Conservation (phyloP, 108 stramenopile genomes). For the Skeletonema marinoi region DNA sequence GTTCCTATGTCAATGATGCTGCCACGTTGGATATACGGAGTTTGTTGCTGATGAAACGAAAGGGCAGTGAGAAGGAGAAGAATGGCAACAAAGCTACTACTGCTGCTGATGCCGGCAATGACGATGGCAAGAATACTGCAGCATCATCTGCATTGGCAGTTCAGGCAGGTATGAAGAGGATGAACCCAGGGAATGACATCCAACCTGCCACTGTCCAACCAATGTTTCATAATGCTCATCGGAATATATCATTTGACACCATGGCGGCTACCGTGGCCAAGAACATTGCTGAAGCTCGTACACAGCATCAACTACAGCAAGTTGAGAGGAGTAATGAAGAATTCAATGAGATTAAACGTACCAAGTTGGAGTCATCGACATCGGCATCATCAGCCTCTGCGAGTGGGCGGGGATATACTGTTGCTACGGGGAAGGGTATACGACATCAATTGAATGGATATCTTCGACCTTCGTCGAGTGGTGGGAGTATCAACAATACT, state of each 20-base stretch:
- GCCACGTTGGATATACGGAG: constrained; percentile 82
- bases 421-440: constrained; percentile 40
- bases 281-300: constrained; percentile 1
- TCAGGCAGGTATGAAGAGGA: not conserved
- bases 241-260: constrained; percentile 4
- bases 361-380: not conserved
- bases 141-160: not conserved
- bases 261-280: constrained; percentile 11
- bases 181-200: not conserved
- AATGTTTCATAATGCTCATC: not conserved
- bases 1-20: constrained; percentile 88
- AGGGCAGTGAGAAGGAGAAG: constrained; percentile 19
- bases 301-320: not conserved
- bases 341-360: not conserved
- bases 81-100: not conserved
- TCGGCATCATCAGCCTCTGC: not conserved
- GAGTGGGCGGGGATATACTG: constrained; percentile 12
- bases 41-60: constrained; percentile 78
- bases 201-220: not conserved
- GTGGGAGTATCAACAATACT: not conserved
- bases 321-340: not conserved
- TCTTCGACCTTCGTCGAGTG: not conserved
- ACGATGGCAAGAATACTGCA: not conserved
- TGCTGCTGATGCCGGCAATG: not conserved
- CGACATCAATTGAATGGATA: constrained; percentile 48